Evolutionary conservation across 345 rosid species (phyloP), one percentile per base, ranked within the genome.

Genomic region (Corymbia maculata): DNA sequence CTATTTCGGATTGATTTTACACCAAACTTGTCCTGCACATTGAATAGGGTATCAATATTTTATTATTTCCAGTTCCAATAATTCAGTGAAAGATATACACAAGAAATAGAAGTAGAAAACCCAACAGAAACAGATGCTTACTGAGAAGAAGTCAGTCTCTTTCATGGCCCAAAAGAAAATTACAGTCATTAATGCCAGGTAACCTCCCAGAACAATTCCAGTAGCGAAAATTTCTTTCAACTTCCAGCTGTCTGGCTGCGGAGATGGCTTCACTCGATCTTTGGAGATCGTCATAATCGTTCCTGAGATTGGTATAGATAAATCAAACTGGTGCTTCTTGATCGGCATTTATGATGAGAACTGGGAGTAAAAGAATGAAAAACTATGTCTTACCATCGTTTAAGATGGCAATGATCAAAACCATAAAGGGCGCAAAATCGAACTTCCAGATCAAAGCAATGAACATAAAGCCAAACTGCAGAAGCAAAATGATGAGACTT

Each of bases 241-340:
- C 88, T 97, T 97, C 99, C 99, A 97, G 92, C 97, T 95, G 88
- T 96, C 99, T 51, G 99, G 99, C 88, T 26, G 93, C 52, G 98
- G 98, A 90, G 97, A 96, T 79, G 99, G 98, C 92, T 97, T 95
- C 89, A 96, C 96, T 32, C 95, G 89, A 90, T 97, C 98, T 91
- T 95, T 97, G 45, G 98, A 96, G 89, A 97, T 97, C 6, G 98
- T 97, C 99, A 97, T 95, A 89, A 97, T 97, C 86, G 99, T 96
- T 52, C 99, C 99, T 96, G 59, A 88, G 21, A 30, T 49, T 10
- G 64, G 87, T 21, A 32, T 9, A 44, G 66, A 86, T 86, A 32
- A 7, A 14, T 57, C 85, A 51, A 52, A 85, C 36, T 26, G 26
- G 51, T 57, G 11, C 57, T 47, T 32, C 86, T 51, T 36, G 66